A percentile compares a stretch with the other conserved stretches of the same genome.
Conservation (phyloP, 306 rosid species). For the Erythrophleum fordii region DNA sequence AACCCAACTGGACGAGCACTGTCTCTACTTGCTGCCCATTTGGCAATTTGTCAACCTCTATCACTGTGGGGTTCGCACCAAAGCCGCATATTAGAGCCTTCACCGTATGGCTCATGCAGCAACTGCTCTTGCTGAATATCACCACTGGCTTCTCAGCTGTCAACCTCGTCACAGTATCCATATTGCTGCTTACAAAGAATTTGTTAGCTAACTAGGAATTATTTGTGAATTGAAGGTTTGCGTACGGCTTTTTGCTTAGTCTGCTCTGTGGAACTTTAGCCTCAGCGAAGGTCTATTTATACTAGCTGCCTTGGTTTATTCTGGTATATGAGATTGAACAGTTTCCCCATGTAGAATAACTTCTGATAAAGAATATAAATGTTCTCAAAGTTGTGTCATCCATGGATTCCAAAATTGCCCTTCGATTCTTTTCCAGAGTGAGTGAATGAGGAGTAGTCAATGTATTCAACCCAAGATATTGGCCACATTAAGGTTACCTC, state of each 20-base stretch:
- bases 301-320: constrained; percentile 34
- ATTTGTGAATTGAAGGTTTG: too few species aligned
- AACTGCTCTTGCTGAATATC: constrained; percentile 71
- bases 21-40: constrained; percentile 49
- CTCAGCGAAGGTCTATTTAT: constrained; percentile 49
- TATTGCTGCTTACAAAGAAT: background rate
- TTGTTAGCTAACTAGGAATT: too few species aligned
- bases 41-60: constrained; percentile 51
- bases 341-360: constrained; percentile 41
- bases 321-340: constrained; percentile 28
- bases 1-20: constrained; percentile 37
- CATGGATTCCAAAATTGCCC: constrained; percentile 38
- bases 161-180: constrained; percentile 61
- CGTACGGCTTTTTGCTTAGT: background rate
- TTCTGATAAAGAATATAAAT: constrained; percentile 31
- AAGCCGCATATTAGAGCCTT: constrained; percentile 48
- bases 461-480: constrained; percentile 41
- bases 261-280: constrained; percentile 44
- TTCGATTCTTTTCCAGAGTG: constrained; percentile 29
- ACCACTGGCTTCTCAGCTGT: constrained; percentile 71
- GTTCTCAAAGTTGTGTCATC: constrained; percentile 35
- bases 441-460: constrained; percentile 15
- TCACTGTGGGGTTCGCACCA: constrained; percentile 55
- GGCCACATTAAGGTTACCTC: constrained; percentile 40
- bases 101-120: constrained; percentile 56